phyloP scores from a whole-genome alignment of 2,329 filamentous ascomycete species.

The Tetracladium maxilliforme region DNA sequence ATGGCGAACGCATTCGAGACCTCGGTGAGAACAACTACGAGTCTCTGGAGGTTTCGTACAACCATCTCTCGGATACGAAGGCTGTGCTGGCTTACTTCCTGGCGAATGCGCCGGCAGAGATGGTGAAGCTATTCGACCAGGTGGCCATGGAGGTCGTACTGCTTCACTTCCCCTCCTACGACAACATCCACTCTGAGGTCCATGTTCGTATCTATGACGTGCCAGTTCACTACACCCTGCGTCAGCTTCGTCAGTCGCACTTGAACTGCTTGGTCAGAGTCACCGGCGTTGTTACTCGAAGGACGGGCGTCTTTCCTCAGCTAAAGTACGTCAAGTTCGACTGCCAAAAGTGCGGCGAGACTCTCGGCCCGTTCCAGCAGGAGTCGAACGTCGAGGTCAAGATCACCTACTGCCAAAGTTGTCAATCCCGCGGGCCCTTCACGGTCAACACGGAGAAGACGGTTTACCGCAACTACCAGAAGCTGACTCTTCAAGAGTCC shows the following conservation, averaged over 20 bases:
- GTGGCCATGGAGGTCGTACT: conserved; percentile 94
- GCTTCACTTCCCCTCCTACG: conserved; percentile 93
- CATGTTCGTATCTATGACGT: conserved; percentile 94
- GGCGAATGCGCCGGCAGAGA: conserved; percentile 87
- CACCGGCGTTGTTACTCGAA: conserved; percentile 84
- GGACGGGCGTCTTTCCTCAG: conserved; percentile 92
- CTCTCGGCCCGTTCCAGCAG: conserved; percentile 90
- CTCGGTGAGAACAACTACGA: conserved; percentile 97
- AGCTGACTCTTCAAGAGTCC: conserved; percentile 90
- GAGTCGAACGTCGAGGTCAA: conserved; percentile 95
- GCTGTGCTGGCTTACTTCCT: conserved; percentile 92
- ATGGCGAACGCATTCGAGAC: conserved; percentile 84
- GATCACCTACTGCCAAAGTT: conserved; percentile 91
- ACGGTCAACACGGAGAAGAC: conserved; percentile 95
- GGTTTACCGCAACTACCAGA: conserved; percentile 97
- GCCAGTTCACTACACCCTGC: conserved; percentile 86
- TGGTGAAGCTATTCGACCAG: conserved; percentile 90
- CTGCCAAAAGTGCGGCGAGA: conserved; percentile 83
- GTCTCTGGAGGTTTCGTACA: conserved; percentile 89
- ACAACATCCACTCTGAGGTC: conserved; percentile 93
- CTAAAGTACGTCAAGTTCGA: conserved; percentile 98
- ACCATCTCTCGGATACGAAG: conserved; percentile 79
- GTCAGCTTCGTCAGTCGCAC: conserved; percentile 87
- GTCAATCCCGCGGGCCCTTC: conserved; percentile 89
- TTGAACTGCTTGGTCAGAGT: conserved; percentile 92